A percentile compares a stretch with the other conserved stretches of the same genome.
Conservation (phyloP, 1,284 basidiomycete genomes). For the Bondarzewia mesenterica region DNA sequence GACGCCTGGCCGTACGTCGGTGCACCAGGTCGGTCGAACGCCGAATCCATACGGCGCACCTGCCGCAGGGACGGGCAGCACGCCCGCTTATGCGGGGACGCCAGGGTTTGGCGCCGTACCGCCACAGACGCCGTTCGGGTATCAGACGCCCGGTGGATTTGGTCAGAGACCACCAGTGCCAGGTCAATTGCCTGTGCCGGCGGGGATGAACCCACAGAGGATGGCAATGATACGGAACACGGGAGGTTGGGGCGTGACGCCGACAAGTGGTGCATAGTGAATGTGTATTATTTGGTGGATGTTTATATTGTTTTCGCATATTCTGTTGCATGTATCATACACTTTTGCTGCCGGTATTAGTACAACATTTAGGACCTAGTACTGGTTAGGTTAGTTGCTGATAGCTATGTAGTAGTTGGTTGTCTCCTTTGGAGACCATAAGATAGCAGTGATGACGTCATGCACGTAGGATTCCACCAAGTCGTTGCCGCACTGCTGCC, state of each 20-base stretch:
- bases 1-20: constrained; percentile 69
- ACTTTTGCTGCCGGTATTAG: not conserved
- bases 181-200: constrained; percentile 29
- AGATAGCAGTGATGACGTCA: not conserved
- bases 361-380: too few relatives aligned
- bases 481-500: not conserved
- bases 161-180: constrained; percentile 48
- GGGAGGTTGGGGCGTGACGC: not conserved
- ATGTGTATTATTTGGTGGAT: constrained; percentile 2
- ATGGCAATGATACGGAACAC: constrained; percentile 48
- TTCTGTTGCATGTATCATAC: not conserved
- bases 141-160: constrained; percentile 47
- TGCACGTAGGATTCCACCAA: not conserved
- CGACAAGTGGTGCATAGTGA: constrained; percentile 21
- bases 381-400: too few relatives aligned
- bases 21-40: constrained; percentile 61
- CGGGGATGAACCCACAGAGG: constrained; percentile 56
- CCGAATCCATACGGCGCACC: constrained; percentile 62
- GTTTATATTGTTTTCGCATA: not conserved
- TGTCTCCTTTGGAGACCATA: not conserved
- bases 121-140: constrained; percentile 39
- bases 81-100: constrained; percentile 19
- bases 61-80: constrained; percentile 13
- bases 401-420: too few relatives aligned
- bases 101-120: constrained; percentile 13